phyloP scores from a whole-genome alignment of 148 eudicot genomes.

The Arbutus unedo region DNA sequence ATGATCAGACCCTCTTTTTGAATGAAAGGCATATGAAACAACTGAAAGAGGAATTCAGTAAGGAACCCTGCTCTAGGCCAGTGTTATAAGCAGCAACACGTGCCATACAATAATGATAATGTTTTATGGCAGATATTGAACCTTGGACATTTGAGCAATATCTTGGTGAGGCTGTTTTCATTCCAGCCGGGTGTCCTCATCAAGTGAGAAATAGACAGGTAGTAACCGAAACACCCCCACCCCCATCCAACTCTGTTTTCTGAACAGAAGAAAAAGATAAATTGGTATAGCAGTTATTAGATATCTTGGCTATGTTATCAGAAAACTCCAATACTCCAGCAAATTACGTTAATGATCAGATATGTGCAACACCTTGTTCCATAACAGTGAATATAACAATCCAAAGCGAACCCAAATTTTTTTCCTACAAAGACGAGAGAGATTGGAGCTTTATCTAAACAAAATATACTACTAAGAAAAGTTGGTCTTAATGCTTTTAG shows the following conservation, averaged over 20 bases:
- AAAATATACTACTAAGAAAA: neutral
- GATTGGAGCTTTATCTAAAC: neutral
- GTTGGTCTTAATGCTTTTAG: neutral
- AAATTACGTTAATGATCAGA: neutral
- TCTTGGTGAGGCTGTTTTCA: slow-evolving; percentile 85
- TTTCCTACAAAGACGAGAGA: neutral
- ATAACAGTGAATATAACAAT: neutral
- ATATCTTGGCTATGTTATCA: neutral
- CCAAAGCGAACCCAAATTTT: neutral
- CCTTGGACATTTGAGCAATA: slow-evolving; percentile 94
- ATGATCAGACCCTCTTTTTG: slow-evolving; percentile 81
- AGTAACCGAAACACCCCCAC: neutral
- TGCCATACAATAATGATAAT: neutral
- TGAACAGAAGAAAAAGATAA: neutral
- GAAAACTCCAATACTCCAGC: neutral
- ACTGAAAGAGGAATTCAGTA: slow-evolving; percentile 77
- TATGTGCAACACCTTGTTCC: neutral
- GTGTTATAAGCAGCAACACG: neutral
- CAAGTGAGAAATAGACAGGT: slow-evolving; percentile 93
- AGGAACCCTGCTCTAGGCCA: slow-evolving; percentile 19
- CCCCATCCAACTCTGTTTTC: neutral
- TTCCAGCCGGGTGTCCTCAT: slow-evolving; percentile 93
- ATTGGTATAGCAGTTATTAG: neutral
- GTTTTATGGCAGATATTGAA: slow-evolving; percentile 38
- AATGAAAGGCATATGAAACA: slow-evolving; percentile 71